Percentiles rank a stretch among this genome's conserved stretches.
Conservation (phyloP, 768 basidiomycete genomes). For the Paxillus ammoniavirescens region DNA sequence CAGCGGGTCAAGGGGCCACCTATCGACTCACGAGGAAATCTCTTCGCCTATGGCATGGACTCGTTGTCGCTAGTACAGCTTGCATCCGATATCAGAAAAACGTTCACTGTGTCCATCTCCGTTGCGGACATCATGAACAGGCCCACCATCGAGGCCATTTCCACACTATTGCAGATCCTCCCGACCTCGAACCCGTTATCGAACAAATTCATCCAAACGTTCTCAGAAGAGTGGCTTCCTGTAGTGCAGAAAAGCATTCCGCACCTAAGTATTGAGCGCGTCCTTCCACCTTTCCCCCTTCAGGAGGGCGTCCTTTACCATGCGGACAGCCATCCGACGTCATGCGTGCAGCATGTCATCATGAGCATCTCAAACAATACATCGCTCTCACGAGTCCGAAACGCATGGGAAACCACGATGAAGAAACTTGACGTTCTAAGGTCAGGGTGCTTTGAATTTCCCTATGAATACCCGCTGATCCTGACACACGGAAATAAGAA, state of each 20-base stretch:
- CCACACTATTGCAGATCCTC: conserved; percentile 11
- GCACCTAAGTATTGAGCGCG: conserved; percentile 6
- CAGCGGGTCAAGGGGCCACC: conserved; percentile 16
- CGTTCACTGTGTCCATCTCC: conserved; percentile 16
- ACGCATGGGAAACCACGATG: conserved; percentile 35
- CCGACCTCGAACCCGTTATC: not conserved
- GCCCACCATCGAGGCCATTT: conserved; percentile 21
- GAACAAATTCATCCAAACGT: conserved; percentile 4
- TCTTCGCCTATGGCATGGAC: conserved; percentile 36
- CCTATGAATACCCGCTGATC: not conserved
- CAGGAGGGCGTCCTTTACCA: conserved; percentile 48
- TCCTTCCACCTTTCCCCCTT: conserved; percentile 44
- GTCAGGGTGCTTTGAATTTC: conserved; percentile 7
- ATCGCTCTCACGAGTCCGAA: conserved; percentile 22
- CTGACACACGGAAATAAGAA: conserved; percentile 14
- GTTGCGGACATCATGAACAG: conserved; percentile 31
- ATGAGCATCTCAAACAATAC: conserved; percentile 25
- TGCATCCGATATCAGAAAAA: conserved; percentile 20
- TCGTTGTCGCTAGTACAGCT: conserved; percentile 27
- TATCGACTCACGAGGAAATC: conserved; percentile 20
- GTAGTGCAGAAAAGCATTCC: conserved; percentile 6
- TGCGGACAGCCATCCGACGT: conserved; percentile 34
- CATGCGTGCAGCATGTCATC: conserved; percentile 47
- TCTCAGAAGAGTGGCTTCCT: conserved; percentile 18
- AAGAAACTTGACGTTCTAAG: conserved; percentile 27